Evolutionary conservation across 495 filamentous ascomycete genomes (phyloP).

Genomic region (Friedmanniomyces simplex): DNA sequence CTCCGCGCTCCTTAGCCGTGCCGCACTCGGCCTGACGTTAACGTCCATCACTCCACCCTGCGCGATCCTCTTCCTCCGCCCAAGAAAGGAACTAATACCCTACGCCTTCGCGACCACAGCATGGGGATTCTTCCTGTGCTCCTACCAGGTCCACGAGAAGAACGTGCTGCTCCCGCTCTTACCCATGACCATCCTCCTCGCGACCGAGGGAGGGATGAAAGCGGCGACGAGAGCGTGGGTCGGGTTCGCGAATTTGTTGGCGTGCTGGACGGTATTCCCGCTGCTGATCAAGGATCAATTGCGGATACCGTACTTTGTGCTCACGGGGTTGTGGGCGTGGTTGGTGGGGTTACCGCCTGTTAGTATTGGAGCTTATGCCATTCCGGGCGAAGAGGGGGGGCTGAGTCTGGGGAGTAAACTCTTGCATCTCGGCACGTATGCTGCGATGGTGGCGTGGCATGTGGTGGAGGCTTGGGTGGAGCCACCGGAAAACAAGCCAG

Average conservation of each 20-base stretch:
- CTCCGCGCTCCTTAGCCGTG: constrained; percentile 57
- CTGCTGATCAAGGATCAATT: constrained; percentile 77
- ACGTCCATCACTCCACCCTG: constrained; percentile 68
- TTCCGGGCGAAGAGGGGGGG: constrained; percentile 17
- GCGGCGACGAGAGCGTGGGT: constrained; percentile 77
- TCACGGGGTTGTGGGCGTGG: constrained; percentile 81
- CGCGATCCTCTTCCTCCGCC: constrained; percentile 65
- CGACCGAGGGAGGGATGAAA: constrained; percentile 61
- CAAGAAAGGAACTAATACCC: constrained; percentile 64
- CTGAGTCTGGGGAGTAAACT: constrained; percentile 47
- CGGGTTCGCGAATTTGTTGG: constrained; percentile 83
- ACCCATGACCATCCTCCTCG: constrained; percentile 80
- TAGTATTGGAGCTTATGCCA: constrained; percentile 52
- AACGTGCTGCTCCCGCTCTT: constrained; percentile 83
- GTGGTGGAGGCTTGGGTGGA: constrained; percentile 54
- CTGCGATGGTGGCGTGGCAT: constrained; percentile 70
- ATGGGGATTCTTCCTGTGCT: constrained; percentile 96
- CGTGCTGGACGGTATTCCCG: constrained; percentile 89
- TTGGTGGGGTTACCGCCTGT: constrained; percentile 76
- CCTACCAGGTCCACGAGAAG: constrained; percentile 97
- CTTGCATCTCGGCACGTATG: constrained; percentile 65
- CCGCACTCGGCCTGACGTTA: constrained; percentile 64
- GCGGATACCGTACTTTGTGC: constrained; percentile 68
- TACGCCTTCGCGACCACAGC: constrained; percentile 68
- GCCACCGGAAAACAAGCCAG: constrained; percentile 67